Conservation (phyloP, 2,329 filamentous ascomycete genomes). For the Penicillium brevicompactum region DNA sequence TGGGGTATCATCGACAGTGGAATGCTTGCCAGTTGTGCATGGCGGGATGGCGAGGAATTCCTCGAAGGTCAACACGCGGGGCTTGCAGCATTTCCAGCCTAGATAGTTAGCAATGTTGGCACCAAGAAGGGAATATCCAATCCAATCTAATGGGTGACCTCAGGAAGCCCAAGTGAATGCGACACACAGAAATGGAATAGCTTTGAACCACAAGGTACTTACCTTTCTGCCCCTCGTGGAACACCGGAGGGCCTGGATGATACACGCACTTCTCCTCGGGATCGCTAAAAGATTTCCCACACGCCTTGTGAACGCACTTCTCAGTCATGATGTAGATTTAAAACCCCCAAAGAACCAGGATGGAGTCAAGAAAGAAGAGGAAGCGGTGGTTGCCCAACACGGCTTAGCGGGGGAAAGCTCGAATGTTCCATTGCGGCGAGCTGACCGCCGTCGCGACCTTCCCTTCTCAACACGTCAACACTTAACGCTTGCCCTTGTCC, state of each 20-base stretch:
- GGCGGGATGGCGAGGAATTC: constrained; percentile 93
- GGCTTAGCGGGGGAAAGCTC: constrained; percentile 41
- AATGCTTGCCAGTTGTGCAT: constrained; percentile 91
- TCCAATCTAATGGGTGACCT: no score
- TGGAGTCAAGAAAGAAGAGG: neutral
- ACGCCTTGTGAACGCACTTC: constrained; percentile 96
- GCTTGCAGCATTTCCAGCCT: constrained; percentile 99
- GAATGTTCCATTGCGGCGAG: constrained; percentile 41
- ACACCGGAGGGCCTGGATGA: constrained; percentile 90
- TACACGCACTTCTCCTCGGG: constrained; percentile 82
- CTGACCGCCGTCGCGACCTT: constrained; percentile 10
- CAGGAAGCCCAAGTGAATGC: neutral
- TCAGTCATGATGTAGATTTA: constrained; percentile 34
- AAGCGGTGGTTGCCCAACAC: constrained; percentile 25
- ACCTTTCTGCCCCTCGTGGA: constrained; percentile 99
- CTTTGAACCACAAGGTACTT: constrained; percentile 38
- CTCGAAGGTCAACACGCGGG: constrained; percentile 93
- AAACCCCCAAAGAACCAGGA: neutral
- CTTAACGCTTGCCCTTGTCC: no score
- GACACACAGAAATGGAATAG: constrained; percentile 15
- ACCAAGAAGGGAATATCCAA: neutral
- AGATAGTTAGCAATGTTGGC: constrained; percentile 13
- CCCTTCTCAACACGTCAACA: no score
- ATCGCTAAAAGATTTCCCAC: constrained; percentile 84
- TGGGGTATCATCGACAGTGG: constrained; percentile 75